phyloP scores from a whole-genome alignment of 2,329 filamentous ascomycete genomes.

The Cryphonectria nitschkei region DNA sequence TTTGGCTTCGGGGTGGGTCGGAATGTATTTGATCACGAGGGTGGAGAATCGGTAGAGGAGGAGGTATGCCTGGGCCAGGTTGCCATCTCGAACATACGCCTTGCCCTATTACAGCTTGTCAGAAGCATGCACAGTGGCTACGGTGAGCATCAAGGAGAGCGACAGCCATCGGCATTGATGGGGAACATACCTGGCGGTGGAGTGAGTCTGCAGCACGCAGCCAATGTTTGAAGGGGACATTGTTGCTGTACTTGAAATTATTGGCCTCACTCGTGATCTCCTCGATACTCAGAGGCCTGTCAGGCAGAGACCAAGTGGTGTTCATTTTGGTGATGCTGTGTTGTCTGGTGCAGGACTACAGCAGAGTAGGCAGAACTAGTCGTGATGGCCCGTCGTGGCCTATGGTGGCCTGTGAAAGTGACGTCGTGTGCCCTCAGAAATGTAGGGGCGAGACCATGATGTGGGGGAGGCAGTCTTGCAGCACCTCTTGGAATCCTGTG shows the following conservation, averaged over 20 bases:
- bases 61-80: conserved; percentile 86
- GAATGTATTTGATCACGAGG: conserved; percentile 77
- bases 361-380: neutral
- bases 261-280: conserved; percentile 77
- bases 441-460: neutral
- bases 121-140: neutral
- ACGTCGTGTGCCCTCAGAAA: neutral
- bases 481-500: neutral
- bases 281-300: conserved; percentile 70
- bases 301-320: conserved; percentile 39
- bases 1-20: conserved; percentile 75
- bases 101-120: conserved; percentile 61
- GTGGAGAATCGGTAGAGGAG: conserved; percentile 88
- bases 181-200: conserved; percentile 72
- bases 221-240: conserved; percentile 80
- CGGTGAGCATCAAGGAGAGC: neutral
- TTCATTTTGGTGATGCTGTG: conserved; percentile 35
- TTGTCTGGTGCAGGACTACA: neutral
- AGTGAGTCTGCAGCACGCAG: conserved; percentile 78
- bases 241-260: conserved; percentile 79
- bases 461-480: neutral
- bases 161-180: neutral
- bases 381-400: neutral
- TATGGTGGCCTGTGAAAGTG: neutral
- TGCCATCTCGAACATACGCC: conserved; percentile 83